Percentiles rank a stretch among this genome's conserved stretches.
Evolutionary conservation across 352 stramenopile species (phyloP).

Genomic region (Chrysophaeum taylorii): DNA sequence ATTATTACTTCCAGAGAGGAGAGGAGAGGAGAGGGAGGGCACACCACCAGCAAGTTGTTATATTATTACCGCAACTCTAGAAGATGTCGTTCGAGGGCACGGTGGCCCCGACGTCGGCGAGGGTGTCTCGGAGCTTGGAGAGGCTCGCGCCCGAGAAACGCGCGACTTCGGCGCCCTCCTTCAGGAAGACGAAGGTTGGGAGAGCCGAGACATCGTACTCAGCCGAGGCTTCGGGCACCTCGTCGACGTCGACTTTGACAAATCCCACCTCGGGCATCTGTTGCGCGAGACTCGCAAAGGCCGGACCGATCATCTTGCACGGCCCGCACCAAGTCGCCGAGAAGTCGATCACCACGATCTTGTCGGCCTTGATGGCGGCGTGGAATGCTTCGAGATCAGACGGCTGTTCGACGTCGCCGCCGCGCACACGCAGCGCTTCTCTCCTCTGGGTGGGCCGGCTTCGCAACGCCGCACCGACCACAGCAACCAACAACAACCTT

Average conservation of each 20-base stretch:
- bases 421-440: too few relatives aligned
- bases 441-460: too few relatives aligned
- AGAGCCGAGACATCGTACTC: conserved; percentile 50
- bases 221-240: conserved; percentile 46
- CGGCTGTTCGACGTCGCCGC: too few relatives aligned
- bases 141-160: conserved; percentile 51
- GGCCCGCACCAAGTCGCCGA: conserved; percentile 5
- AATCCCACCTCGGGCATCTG: conserved; percentile 48
- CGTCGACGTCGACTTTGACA: conserved; percentile 60
- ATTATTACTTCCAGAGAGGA: too few relatives aligned
- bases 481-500: too few relatives aligned
- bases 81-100: too few relatives aligned
- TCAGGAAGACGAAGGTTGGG: conserved; percentile 55
- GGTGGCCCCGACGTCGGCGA: too few relatives aligned
- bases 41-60: too few relatives aligned
- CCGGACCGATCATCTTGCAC: not conserved
- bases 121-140: conserved; percentile 25
- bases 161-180: conserved; percentile 37
- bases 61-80: too few relatives aligned
- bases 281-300: conserved; percentile 19
- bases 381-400: too few relatives aligned
- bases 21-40: too few relatives aligned
- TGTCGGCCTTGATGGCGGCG: not conserved
- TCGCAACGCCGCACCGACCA: too few relatives aligned
- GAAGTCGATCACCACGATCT: not conserved